Evolutionary conservation across 768 basidiomycete genomes (phyloP), one percentile per base, ranked within the genome.

Genomic region (Cubamyces lactineus): DNA sequence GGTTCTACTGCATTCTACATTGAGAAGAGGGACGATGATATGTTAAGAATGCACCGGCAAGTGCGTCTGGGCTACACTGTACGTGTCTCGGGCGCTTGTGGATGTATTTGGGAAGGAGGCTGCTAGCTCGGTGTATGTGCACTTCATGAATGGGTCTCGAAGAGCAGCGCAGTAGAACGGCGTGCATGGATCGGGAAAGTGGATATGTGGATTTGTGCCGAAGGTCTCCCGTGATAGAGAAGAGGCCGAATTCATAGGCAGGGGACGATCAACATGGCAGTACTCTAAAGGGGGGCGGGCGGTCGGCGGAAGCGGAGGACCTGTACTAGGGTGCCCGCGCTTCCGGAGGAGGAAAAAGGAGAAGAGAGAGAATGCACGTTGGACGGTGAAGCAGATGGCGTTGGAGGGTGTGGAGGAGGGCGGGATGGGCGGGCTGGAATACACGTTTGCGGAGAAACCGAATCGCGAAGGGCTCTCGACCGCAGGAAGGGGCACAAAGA

Each of bases 361-460:
- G 34, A 51, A 5, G 28, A n/a, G 34, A 40, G 51, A 23, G 34
- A 34, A 34, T 24, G 42, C 15, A 28, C 26, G 13, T 6, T 30
- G 53, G 43, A 4, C 17, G 24, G 28, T 5, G 24, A 30, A 8
- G 55, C 56, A 48, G 46, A 47, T 48, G 56, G 38, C 15, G 39
- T 19, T 23, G 17, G 21, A 17, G 15, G 53, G 19, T 16, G 24
- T 23, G 2, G 53, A n/a, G 26, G 19, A 19, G 57, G 30, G 39
- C 23, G 40, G 16, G 45, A 19, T 46, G 45, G 24, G 41, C 40
- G 23, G 40, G 40, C 30, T 24, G 45, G 48, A 48, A 40, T 57
- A 49, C 57, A 58, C 57, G 57, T 58, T 58, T 49, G 57, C 57
- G 38, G 38, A 47, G 45, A 47, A 46, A 34, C n/a, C 16, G 45